A percentile compares a stretch with the other conserved stretches of the same genome.
Conservation (phyloP, 1,284 basidiomycete species). For the Exsudoporus floridanus region DNA sequence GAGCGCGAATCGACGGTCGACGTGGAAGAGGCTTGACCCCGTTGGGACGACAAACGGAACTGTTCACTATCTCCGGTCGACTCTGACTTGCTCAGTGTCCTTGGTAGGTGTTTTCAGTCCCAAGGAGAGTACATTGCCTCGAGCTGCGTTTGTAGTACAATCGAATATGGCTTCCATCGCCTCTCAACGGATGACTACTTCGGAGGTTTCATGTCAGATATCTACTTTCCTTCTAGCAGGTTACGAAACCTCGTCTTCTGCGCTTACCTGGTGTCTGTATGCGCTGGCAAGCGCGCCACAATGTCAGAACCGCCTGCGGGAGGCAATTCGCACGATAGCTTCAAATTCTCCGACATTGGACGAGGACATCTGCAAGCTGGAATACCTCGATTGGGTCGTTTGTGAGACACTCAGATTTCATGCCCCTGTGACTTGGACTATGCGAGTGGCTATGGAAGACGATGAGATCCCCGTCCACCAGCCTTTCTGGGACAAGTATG, state of each 20-base stretch:
- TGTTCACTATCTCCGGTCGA: slow-evolving; percentile 3
- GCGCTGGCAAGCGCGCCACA: slow-evolving; percentile 55
- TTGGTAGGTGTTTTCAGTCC: slow-evolving; percentile 17
- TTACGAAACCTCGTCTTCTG: slow-evolving; percentile 61
- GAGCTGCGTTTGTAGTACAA: slow-evolving; percentile 44
- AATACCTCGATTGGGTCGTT: slow-evolving; percentile 48
- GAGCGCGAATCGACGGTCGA: slow-evolving; percentile 40
- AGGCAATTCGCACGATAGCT: slow-evolving; percentile 40
- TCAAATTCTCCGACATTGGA: slow-evolving; percentile 23
- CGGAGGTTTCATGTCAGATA: slow-evolving; percentile 74
- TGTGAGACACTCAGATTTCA: slow-evolving; percentile 67
- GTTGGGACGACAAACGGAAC: slow-evolving; percentile 11
- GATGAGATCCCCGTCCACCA: slow-evolving; percentile 58
- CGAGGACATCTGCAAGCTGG: slow-evolving; percentile 28
- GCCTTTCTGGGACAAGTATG: slow-evolving; percentile 36
- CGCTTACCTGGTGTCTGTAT: slow-evolving; percentile 73
- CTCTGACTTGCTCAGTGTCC: slow-evolving; percentile 21
- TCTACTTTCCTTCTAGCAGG: slow-evolving; percentile 75
- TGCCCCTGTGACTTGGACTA: slow-evolving; percentile 64
- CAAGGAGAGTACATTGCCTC: background rate
- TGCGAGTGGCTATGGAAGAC: slow-evolving; percentile 56
- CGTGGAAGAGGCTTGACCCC: slow-evolving; percentile 26
- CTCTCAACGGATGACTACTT: slow-evolving; percentile 57
- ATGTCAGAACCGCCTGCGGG: slow-evolving; percentile 58
- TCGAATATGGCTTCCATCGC: slow-evolving; percentile 54